Conservation (phyloP, 768 basidiomycete species). For the Leccinum imitatum region DNA sequence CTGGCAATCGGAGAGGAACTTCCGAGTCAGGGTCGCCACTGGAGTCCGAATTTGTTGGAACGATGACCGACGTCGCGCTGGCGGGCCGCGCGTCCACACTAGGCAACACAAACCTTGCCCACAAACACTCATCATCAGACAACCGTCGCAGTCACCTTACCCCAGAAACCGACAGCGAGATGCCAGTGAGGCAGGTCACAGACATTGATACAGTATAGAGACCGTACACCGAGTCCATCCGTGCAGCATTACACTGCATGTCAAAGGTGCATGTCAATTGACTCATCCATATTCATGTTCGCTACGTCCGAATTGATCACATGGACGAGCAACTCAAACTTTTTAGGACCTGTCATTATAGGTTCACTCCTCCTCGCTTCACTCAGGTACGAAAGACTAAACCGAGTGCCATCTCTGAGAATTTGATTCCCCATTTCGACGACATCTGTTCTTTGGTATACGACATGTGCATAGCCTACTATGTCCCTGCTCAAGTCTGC, state of each 20-base stretch:
- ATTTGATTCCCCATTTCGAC: background rate
- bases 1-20: background rate
- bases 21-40: background rate
- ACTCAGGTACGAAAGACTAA: background rate
- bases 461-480: background rate
- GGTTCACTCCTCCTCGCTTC: background rate
- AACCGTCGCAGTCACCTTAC: background rate
- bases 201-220: background rate
- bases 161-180: background rate
- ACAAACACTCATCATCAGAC: background rate
- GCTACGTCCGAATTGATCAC: background rate
- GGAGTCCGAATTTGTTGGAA: background rate
- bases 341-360: background rate
- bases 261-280: background rate
- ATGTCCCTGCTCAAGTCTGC: background rate
- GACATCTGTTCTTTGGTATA: background rate
- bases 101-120: background rate
- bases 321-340: background rate
- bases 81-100: background rate
- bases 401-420: background rate
- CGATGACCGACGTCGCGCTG: background rate
- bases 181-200: background rate
- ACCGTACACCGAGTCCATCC: background rate
- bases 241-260: background rate
- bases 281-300: background rate